A percentile compares a stretch with the other conserved stretches of the same genome.
These are phyloP conservation scores for Claviceps sp. DNA, from an alignment of 2,329 filamentous ascomycete genomes.

Conservation along the genomic window DNA sequence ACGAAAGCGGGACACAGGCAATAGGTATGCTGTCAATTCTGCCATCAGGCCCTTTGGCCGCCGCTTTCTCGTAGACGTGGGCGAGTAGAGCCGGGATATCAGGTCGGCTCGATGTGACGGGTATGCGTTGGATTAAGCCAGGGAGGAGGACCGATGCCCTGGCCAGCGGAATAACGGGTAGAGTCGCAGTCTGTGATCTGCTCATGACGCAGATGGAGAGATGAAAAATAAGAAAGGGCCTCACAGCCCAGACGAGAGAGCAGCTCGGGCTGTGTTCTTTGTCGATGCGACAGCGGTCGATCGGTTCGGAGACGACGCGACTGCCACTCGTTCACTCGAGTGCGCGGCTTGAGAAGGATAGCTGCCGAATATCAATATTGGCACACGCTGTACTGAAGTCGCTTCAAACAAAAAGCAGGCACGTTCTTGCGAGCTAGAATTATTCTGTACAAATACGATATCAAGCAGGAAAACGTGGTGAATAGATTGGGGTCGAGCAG, in stretches of 20 bases:
- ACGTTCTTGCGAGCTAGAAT: not conserved
- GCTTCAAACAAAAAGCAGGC: too few species aligned
- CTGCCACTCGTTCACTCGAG: not conserved
- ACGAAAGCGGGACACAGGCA: slow-evolving; percentile 75
- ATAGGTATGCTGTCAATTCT: slow-evolving; percentile 59
- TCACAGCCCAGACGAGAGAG: not conserved
- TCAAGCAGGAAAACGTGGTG: not conserved
- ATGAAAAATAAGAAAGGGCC: not conserved
- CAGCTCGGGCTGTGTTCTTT: not conserved
- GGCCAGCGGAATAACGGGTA: slow-evolving; percentile 74
- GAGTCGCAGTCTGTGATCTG: slow-evolving; percentile 28
- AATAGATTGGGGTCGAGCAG: not conserved
- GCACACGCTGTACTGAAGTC: too few species aligned
- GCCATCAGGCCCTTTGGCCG: slow-evolving; percentile 51
- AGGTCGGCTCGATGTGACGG: slow-evolving; percentile 63
- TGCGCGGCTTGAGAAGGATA: too few species aligned
- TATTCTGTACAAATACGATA: not conserved
- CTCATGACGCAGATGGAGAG: slow-evolving; percentile 19
- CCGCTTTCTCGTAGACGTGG: slow-evolving; percentile 65
- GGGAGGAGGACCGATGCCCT: slow-evolving; percentile 73
- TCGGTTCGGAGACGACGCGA: not conserved
- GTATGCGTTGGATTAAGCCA: slow-evolving; percentile 71
- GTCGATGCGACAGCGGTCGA: not conserved
- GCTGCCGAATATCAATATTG: too few species aligned
- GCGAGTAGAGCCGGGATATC: slow-evolving; percentile 84